These are phyloP conservation scores for apple (Malus domestica) DNA, from an alignment of 306 rosid species.

Conservation along the genomic window ASM211411v1 NC_041798.1:3115501-3116000, in stretches of 20 bases:
- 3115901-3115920: no score
- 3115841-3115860: neutral
- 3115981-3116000: no score
- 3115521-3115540: neutral
- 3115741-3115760: slow-evolving; percentile 36
- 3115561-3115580: no score
- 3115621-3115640: no score
- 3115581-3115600: no score
- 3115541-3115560: fast-evolving
- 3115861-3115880: neutral
- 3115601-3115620: no score
- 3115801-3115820: slow-evolving; percentile 50
- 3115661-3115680: no score
- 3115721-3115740: slow-evolving; percentile 20
- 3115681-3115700: neutral
- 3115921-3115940: no score
- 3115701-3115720: neutral
- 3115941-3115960: no score
- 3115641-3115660: no score
- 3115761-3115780: slow-evolving; percentile 68
- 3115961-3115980: no score
- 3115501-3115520: slow-evolving; percentile 33
- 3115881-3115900: no score
- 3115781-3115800: slow-evolving; percentile 33
- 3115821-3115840: slow-evolving; percentile 27